Conservation (phyloP, 2,329 filamentous ascomycete species). For the Xenosphaeropsis pyriputrescens region DNA sequence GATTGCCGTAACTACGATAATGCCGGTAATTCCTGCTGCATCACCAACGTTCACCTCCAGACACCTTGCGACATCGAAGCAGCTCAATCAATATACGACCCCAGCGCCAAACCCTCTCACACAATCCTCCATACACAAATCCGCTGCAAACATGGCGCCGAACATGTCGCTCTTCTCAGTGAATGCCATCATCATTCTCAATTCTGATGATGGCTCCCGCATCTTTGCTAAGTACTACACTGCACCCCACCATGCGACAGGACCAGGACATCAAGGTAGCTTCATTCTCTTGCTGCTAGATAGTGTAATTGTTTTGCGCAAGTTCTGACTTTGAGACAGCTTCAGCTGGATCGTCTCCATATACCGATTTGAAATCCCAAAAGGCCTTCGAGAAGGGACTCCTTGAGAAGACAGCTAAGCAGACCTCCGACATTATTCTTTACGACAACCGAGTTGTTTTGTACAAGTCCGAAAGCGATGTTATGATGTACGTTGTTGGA, state of each 20-base stretch:
- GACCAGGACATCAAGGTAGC: too few species aligned
- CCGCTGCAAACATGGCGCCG: constrained; percentile 42
- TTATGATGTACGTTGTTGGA: constrained; percentile 92
- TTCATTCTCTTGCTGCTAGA: too few species aligned
- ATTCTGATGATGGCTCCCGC: constrained; percentile 75
- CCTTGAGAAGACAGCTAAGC: constrained; percentile 89
- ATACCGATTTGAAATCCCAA: constrained; percentile 81
- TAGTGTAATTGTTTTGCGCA: too few species aligned
- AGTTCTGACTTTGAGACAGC: constrained; percentile 13
- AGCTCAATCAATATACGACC: too few species aligned
- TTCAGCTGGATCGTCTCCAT: constrained; percentile 51
- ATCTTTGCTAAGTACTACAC: constrained; percentile 92
- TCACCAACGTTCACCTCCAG: too few species aligned
- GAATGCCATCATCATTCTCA: constrained; percentile 65
- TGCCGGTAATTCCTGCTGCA: too few species aligned
- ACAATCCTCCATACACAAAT: background rate
- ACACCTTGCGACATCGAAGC: too few species aligned
- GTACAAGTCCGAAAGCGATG: constrained; percentile 95
- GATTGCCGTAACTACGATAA: too few species aligned
- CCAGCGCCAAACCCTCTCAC: background rate
- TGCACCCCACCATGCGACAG: constrained; percentile 38
- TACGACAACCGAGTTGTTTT: constrained; percentile 95
- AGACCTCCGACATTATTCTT: constrained; percentile 88
- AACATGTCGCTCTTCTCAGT: constrained; percentile 64
- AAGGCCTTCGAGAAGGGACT: constrained; percentile 95